phyloP scores from a whole-genome alignment of 2,329 filamentous ascomycete species.

The Penicillium sp. region DNA sequence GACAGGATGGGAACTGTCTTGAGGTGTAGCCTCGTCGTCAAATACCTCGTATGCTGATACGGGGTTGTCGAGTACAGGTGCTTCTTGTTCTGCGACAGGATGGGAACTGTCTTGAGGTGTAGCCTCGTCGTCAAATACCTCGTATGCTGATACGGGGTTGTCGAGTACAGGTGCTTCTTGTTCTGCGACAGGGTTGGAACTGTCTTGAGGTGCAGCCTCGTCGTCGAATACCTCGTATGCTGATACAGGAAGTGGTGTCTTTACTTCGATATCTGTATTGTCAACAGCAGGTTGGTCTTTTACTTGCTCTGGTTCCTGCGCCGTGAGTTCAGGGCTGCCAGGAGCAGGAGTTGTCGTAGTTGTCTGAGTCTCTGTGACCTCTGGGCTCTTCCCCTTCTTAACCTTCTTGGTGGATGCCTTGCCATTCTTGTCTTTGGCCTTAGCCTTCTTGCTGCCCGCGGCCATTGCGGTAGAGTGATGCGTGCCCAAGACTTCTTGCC shows the following conservation, averaged over 20 bases:
- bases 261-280: slow-evolving; percentile 9
- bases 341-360: slow-evolving; percentile 23
- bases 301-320: slow-evolving; percentile 24
- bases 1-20: not conserved
- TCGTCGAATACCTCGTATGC: slow-evolving; percentile 8
- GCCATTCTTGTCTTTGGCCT: slow-evolving; percentile 29
- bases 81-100: not conserved
- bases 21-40: not conserved
- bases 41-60: no score
- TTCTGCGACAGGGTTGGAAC: not conserved
- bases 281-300: slow-evolving; percentile 3
- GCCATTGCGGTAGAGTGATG: slow-evolving; percentile 32
- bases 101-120: not conserved
- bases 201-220: not conserved
- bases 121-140: not conserved
- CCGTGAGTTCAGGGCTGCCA: slow-evolving; percentile 19
- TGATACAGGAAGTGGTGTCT: slow-evolving; percentile 3
- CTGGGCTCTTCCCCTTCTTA: slow-evolving; percentile 38
- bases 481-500: slow-evolving; percentile 32
- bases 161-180: not conserved
- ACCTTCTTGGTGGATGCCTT: slow-evolving; percentile 34
- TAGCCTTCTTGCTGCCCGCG: slow-evolving; percentile 33
- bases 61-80: not conserved
- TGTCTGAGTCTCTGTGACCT: slow-evolving; percentile 26
- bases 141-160: not conserved